Base-by-base conservation (phyloP, 2,329 filamentous ascomycete species). In the Cladorrhinum sp. region DNA sequence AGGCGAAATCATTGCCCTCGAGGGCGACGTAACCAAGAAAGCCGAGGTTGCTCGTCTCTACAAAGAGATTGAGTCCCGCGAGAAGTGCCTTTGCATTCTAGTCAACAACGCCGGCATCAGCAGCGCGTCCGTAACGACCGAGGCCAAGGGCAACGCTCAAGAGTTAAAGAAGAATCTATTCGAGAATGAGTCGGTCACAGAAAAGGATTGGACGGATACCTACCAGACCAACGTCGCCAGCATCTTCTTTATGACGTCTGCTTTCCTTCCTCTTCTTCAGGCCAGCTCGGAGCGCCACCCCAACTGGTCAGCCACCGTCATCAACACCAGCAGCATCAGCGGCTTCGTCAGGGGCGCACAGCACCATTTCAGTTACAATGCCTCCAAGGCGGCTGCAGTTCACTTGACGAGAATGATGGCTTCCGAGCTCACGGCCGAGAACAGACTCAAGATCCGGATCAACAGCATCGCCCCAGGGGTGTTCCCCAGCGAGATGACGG, bases 141-240 rank as follows among this genome's bases (percentile, higher is more conserved):
- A 85, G 65, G 77, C 78, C 26, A 79, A 80, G 48, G 79, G 82
- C 0, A 78, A 80, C 0, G 68, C 71, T 1, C 14, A 46, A 12
- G 78, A 81, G 58, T 77, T 87, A 61, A 83, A 81, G 63, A 70
- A 83, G 59, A 85, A 86, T 72, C 78, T 90, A 26, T 95, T 92
- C 76, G 84, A 92, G 55, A 79, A 82, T 48, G 80, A 87, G 59
- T 68, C 73, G 1, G 71, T 75, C 2, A 84, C 77, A 0, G 80
- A 90, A 60, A 84, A 90, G 33, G 84, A 88, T 67, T 95, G 90
- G 91, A 81, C 81, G n/a, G 75, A 82, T 46, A 84, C 85, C 0
- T 93, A 89, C 77, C 83, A 85, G 61, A 91, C 89, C 20, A 92
- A 96, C 65, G 90, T 93, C 10, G 84, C 90, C 30, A 84, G 82